Evolutionary conservation across 1,284 basidiomycete species (phyloP).

Genomic region (Melampsora allii-populina): DNA sequence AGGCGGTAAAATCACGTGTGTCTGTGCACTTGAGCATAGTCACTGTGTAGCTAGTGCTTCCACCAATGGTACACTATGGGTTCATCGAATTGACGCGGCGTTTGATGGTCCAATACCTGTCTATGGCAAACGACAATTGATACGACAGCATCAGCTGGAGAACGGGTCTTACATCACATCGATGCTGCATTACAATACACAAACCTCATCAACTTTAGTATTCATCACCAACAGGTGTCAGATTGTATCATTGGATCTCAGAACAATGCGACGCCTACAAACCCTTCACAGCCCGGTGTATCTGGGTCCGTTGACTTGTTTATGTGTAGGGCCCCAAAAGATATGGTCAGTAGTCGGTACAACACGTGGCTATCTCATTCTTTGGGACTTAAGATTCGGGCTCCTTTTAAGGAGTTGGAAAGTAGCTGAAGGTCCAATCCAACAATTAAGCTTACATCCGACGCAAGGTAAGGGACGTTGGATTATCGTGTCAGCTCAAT

Average conservation of each 20-base stretch:
- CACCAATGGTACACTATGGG: slow-evolving; percentile 54
- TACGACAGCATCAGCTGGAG: slow-evolving; percentile 53
- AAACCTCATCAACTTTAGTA: slow-evolving; percentile 59
- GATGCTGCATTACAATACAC: slow-evolving; percentile 53
- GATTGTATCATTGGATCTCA: slow-evolving; percentile 76
- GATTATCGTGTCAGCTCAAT: slow-evolving; percentile 76
- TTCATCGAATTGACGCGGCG: slow-evolving; percentile 53
- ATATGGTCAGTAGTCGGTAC: slow-evolving; percentile 88
- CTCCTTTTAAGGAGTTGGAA: slow-evolving; percentile 84
- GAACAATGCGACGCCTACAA: slow-evolving; percentile 73
- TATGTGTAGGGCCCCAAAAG: slow-evolving; percentile 75
- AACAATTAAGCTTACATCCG: slow-evolving; percentile 75
- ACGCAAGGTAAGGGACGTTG: slow-evolving; percentile 71
- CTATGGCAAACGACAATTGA: slow-evolving; percentile 53
- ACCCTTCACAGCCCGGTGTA: slow-evolving; percentile 79
- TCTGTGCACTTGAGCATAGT: slow-evolving; percentile 52
- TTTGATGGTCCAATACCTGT: slow-evolving; percentile 52
- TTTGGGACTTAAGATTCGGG: slow-evolving; percentile 94
- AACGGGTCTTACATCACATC: slow-evolving; percentile 52
- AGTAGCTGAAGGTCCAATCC: slow-evolving; percentile 60
- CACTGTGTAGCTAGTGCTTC: slow-evolving; percentile 55
- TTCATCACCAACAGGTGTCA: slow-evolving; percentile 77
- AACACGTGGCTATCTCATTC: slow-evolving; percentile 70
- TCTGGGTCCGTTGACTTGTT: slow-evolving; percentile 75
- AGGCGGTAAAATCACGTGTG: slow-evolving; percentile 52